Evolutionary conservation across 176 grass and related monocot genomes (phyloP), one percentile per base, ranked within the genome.

Genomic region (Avena atlantica): DNA sequence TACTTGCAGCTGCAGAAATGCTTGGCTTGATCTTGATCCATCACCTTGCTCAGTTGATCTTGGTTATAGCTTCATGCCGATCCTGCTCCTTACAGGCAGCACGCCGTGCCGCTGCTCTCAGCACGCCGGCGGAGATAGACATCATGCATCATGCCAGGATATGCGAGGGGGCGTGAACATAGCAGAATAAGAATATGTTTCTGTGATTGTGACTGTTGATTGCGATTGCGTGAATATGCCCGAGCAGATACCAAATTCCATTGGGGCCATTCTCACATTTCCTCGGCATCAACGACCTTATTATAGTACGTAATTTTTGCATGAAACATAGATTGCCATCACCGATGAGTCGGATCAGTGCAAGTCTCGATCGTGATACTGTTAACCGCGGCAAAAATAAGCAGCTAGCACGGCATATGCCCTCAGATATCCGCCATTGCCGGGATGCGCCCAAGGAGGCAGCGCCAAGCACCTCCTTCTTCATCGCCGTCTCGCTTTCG

Each of bases 401-500:
- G 9, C 52, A 29, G 29, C 47, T 52, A 27, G 21, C 63, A 63
- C 34, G 27, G 85, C 5, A 90, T 84, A 91, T 91, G 23, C 89
- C 19, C 83, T 40, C 74, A 83, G 24, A 87, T 91, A 90, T 87
- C 37, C 89, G 74, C 67, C 78, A 11, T 50, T 12, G 53, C 70
- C 3, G 14, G 25, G 77, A 67, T 74, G 83, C 17, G 31, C 74
- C 85, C 85, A 91, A 84, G 74, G 37, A 51, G 67, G 83, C 16
- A 74, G 31, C 9, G 80, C 36, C 74, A 87, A 49, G 17, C 16
- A 29, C 16, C 50, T 58, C 6, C 0, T 65, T 52, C 21, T 34
- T 78, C 40, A 42, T 8, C 40, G 40, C 40, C 6, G 1, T 42
- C 40, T 42, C 40, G 40, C 40, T 42, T 42, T 42, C 40, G 6